These are phyloP conservation scores for Sherardia arvensis DNA, from an alignment of 257 asterid species.

Conservation along the genomic window DNA sequence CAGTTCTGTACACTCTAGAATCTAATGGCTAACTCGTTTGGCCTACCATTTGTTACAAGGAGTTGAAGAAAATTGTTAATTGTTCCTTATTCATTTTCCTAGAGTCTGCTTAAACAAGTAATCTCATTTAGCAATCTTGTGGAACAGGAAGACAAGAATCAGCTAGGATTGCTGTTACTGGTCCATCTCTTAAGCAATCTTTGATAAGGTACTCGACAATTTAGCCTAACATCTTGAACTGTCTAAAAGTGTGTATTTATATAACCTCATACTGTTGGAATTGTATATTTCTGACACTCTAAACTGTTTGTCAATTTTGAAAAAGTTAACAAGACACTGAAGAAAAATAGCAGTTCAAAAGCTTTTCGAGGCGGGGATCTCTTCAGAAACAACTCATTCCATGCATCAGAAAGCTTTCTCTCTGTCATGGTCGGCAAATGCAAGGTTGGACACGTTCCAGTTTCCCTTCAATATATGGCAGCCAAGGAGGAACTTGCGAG, in stretches of 20 bases:
- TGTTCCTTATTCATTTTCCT: too few relatives aligned
- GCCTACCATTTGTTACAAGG: too few relatives aligned
- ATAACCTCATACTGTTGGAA: too few relatives aligned
- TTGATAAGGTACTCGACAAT: constrained; percentile 34
- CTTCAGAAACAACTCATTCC: constrained; percentile 48
- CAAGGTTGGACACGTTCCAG: too few relatives aligned
- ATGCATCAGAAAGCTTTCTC: constrained; percentile 78
- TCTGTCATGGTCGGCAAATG: constrained; percentile 57
- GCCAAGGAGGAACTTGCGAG: too few relatives aligned
- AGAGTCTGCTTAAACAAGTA: too few relatives aligned
- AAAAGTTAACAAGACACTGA: constrained; percentile 38
- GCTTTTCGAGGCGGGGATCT: constrained; percentile 33
- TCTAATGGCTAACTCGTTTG: too few relatives aligned
- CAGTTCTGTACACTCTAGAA: too few relatives aligned
- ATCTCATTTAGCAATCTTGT: constrained; percentile 8
- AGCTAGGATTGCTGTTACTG: constrained; percentile 19
- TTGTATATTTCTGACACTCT: constrained; percentile 2
- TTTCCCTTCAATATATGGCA: too few relatives aligned
- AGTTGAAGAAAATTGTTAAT: too few relatives aligned
- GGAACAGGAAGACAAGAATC: constrained; percentile 42
- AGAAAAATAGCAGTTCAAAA: constrained; percentile 37
- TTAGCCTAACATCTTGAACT: neutral
- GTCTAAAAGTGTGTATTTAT: neutral
- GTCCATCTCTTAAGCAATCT: constrained; percentile 28
- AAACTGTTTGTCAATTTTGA: constrained; percentile 29